Percentiles rank a stretch among this genome's conserved stretches.
These are phyloP conservation scores for Mycena latifolia DNA, from an alignment of 768 basidiomycete genomes.

Conservation along the genomic window DNA sequence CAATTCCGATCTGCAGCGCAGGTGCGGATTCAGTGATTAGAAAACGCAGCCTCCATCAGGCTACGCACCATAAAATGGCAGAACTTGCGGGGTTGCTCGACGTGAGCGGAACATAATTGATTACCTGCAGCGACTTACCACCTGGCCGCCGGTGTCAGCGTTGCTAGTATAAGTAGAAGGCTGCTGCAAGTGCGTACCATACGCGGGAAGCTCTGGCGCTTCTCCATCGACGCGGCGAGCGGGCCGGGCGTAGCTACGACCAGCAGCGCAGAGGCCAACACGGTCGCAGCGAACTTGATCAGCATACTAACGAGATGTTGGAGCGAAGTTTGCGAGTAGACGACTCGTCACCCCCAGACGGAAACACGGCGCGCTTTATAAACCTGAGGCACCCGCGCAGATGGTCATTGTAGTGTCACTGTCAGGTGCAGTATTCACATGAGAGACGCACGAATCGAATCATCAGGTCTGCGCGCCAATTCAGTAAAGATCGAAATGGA, in stretches of 20 bases:
- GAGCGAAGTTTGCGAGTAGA: too few relatives aligned
- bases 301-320: conserved; percentile 4
- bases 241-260: conserved; percentile 13
- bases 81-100: conserved; percentile 8
- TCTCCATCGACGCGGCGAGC: conserved; percentile 10
- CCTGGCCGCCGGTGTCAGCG: conserved; percentile 15
- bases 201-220: conserved; percentile 15
- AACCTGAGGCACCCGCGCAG: too few relatives aligned
- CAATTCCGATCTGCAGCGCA: conserved; percentile 30
- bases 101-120: neutral
- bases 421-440: too few relatives aligned
- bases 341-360: neutral
- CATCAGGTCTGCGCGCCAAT: neutral
- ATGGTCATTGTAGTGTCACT: too few relatives aligned
- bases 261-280: conserved; percentile 15
- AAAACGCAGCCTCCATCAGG: neutral
- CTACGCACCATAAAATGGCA: conserved; percentile 27
- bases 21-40: neutral
- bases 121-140: conserved; percentile 5
- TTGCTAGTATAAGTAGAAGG: neutral
- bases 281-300: neutral
- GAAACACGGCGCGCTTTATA: neutral
- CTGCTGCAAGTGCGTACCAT: conserved; percentile 6
- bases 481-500: neutral
- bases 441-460: neutral